phyloP scores from a whole-genome alignment of 2,329 filamentous ascomycete genomes.

The Helotiales sp. region DNA sequence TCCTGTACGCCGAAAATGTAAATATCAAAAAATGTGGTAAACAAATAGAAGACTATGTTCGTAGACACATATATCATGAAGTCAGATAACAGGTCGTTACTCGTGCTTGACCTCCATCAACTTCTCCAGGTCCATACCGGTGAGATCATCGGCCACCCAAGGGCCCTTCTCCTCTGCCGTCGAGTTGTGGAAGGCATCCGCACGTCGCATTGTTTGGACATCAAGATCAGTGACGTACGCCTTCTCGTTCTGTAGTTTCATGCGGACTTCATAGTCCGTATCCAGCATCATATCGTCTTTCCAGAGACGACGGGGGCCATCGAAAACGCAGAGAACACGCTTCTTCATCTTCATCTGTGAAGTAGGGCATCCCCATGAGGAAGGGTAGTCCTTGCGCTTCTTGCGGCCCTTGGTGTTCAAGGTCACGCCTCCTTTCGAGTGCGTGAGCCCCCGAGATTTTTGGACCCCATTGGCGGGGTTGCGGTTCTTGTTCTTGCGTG shows the following conservation, averaged over 20 bases:
- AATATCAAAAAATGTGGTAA: slow-evolving; percentile 22
- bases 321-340: slow-evolving; percentile 90
- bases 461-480: slow-evolving; percentile 57
- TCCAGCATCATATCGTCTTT: slow-evolving; percentile 99
- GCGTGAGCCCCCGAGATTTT: slow-evolving; percentile 75
- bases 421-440: slow-evolving; percentile 75
- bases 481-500: slow-evolving; percentile 43
- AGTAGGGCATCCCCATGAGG: slow-evolving; percentile 89
- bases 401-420: slow-evolving; percentile 72
- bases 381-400: slow-evolving; percentile 91
- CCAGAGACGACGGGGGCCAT: slow-evolving; percentile 84
- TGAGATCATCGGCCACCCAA: slow-evolving; percentile 78
- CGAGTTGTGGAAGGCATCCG: slow-evolving; percentile 80
- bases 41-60: slow-evolving; percentile 33
- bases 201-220: slow-evolving; percentile 84
- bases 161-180: slow-evolving; percentile 86
- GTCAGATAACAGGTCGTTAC: slow-evolving; percentile 22
- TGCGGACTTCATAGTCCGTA: slow-evolving; percentile 89
- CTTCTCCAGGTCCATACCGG: slow-evolving; percentile 62
- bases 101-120: slow-evolving; percentile 55
- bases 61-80: slow-evolving; percentile 33
- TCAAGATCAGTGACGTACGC: slow-evolving; percentile 90
- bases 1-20: slow-evolving; percentile 26
- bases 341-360: slow-evolving; percentile 99
- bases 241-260: slow-evolving; percentile 69